Percentiles rank a stretch among this genome's conserved stretches.
Conservation (phyloP, 192 early-diverging fungal genomes). For the Lobulomyces angularis region DNA sequence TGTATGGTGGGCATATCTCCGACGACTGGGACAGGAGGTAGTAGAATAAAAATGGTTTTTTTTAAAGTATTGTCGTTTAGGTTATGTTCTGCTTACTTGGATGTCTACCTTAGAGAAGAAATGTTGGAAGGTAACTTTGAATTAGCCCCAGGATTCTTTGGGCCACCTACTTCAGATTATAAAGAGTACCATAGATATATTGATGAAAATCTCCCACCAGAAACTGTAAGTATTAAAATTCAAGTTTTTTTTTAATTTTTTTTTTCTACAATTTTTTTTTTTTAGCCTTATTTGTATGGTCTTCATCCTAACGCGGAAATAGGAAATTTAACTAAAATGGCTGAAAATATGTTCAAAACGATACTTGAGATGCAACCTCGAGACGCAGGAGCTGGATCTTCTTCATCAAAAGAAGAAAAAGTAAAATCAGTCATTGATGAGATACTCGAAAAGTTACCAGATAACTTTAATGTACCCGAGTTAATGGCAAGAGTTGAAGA, state of each 20-base stretch:
- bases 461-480: constrained; percentile 47
- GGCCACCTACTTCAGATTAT: constrained; percentile 45
- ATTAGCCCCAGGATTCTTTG: constrained; percentile 43
- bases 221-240: too few species aligned
- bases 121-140: constrained; percentile 56
- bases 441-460: constrained; percentile 40
- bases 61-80: constrained; percentile 3
- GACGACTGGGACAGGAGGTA: constrained; percentile 54
- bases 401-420: constrained; percentile 52
- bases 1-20: constrained; percentile 61
- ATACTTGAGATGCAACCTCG: constrained; percentile 55
- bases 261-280: too few species aligned
- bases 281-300: constrained; percentile 50
- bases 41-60: neutral
- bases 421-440: constrained; percentile 46
- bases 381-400: constrained; percentile 39
- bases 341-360: constrained; percentile 52
- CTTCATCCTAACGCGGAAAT: constrained; percentile 59
- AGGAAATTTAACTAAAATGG: constrained; percentile 46
- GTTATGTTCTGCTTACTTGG: constrained; percentile 48
- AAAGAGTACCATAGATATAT: constrained; percentile 56
- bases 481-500: constrained; percentile 51
- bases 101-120: constrained; percentile 42
- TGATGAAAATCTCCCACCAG: constrained; percentile 51
- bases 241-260: too few species aligned